Conservation (phyloP, 495 filamentous ascomycete genomes). For the Xylaria venustula region DNA sequence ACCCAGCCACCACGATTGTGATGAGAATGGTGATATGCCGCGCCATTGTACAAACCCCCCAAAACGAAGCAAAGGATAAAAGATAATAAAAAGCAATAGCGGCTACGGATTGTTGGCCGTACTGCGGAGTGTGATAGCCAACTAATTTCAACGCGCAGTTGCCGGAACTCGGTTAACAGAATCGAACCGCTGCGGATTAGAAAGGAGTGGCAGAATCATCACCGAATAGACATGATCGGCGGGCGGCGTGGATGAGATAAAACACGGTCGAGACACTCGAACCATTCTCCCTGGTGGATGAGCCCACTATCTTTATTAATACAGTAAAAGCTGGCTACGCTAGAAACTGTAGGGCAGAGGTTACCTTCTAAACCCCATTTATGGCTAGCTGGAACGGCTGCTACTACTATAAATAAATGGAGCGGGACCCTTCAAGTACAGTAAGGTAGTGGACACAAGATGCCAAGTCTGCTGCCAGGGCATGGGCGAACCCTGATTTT, state of each 20-base stretch:
- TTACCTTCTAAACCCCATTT: too few relatives aligned
- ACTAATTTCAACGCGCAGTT: too few relatives aligned
- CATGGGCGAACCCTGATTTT: too few relatives aligned
- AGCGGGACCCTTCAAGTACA: too few relatives aligned
- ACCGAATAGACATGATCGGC: not conserved
- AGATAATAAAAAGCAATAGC: not conserved
- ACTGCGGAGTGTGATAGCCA: not conserved
- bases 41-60: slow-evolving; percentile 21
- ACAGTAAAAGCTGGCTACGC: not conserved
- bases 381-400: too few relatives aligned
- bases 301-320: slow-evolving; percentile 9
- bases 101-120: not conserved
- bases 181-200: not conserved
- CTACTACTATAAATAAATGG: too few relatives aligned
- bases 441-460: too few relatives aligned
- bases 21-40: slow-evolving; percentile 29
- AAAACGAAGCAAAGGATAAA: not conserved
- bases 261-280: slow-evolving; percentile 6
- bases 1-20: slow-evolving; percentile 27
- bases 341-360: too few relatives aligned
- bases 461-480: too few relatives aligned
- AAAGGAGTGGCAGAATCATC: slow-evolving; percentile 13
- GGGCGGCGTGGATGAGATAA: slow-evolving; percentile 4
- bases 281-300: slow-evolving; percentile 1
- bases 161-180: not conserved